A percentile compares a stretch with the other conserved stretches of the same genome.
phyloP scores from a whole-genome alignment of 306 rosid species.

The Gleditsia sinensis region DNA sequence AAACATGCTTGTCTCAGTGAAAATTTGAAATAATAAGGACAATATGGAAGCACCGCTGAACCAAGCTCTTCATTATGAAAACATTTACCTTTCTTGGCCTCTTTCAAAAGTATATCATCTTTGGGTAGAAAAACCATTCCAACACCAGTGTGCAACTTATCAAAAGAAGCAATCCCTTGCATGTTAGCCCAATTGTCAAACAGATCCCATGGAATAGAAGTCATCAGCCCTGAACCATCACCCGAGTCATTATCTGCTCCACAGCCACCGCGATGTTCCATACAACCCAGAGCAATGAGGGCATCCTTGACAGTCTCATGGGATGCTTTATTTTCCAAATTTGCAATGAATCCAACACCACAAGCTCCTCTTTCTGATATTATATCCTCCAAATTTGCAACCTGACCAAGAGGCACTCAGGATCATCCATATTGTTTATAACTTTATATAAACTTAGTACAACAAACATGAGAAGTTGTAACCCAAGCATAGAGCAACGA shows the following conservation, averaged over 20 bases:
- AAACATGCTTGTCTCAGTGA: conserved; percentile 30
- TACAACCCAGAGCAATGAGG: conserved; percentile 89
- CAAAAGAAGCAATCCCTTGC: conserved; percentile 88
- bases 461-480: conserved; percentile 32
- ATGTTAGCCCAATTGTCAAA: conserved; percentile 77
- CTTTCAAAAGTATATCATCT: conserved; percentile 59
- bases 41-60: conserved; percentile 24
- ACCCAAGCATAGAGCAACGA: conserved; percentile 13
- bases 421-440: conserved; percentile 24
- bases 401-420: conserved; percentile 57
- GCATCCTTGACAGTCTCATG: conserved; percentile 82
- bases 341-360: conserved; percentile 97
- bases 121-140: conserved; percentile 96
- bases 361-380: conserved; percentile 97
- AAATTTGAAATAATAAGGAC: conserved; percentile 30
- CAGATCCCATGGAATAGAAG: conserved; percentile 91
- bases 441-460: too few relatives aligned
- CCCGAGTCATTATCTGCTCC: conserved; percentile 99
- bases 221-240: conserved; percentile 96
- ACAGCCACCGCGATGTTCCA: conserved; percentile 99
- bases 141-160: conserved; percentile 92
- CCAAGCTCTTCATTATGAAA: conserved; percentile 38
- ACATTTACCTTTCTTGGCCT: conserved; percentile 80
- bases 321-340: conserved; percentile 83
- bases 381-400: conserved; percentile 83